Evolutionary conservation across 495 filamentous ascomycete species (phyloP).

Genomic region (Penicillium macrosclerotiorum): DNA sequence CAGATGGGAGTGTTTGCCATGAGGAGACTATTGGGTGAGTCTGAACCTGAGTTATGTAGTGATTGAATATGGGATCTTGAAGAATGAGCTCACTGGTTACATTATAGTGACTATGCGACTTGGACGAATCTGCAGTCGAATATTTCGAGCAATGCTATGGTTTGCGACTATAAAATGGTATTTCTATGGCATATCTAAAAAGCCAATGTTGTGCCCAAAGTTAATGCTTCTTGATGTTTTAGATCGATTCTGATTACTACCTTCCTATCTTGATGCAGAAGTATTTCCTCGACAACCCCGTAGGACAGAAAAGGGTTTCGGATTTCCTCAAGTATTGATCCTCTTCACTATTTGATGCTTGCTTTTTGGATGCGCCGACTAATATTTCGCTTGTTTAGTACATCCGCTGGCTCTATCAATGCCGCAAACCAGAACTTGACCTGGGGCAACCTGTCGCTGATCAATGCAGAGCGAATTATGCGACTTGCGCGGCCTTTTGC

Average conservation of each 20-base stretch:
- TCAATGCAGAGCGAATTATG: constrained; percentile 59
- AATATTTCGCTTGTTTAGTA: constrained; percentile 26
- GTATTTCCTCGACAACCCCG: constrained; percentile 52
- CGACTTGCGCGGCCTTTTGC: constrained; percentile 53
- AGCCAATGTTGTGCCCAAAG: no score
- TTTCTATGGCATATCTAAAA: no score
- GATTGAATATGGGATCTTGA: no score
- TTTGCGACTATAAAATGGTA: constrained; percentile 61
- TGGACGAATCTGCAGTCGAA: constrained; percentile 55
- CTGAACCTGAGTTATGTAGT: neutral
- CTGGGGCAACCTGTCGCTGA: constrained; percentile 49
- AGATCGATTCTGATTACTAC: constrained; percentile 63
- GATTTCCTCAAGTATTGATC: constrained; percentile 51
- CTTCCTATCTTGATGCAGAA: constrained; percentile 55
- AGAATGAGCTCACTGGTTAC: no score
- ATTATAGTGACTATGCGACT: constrained; percentile 56
- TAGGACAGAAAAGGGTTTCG: constrained; percentile 38
- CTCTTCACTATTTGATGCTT: neutral
- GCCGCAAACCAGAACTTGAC: constrained; percentile 48
- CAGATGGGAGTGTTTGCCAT: constrained; percentile 60
- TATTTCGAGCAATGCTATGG: constrained; percentile 49
- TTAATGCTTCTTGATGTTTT: neutral
- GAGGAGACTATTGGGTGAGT: constrained; percentile 61
- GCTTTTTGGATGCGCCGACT: neutral
- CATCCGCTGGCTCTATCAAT: constrained; percentile 41